phyloP scores from a whole-genome alignment of 2,329 filamentous ascomycete species.

The Pseudogymnoascus sp. region DNA sequence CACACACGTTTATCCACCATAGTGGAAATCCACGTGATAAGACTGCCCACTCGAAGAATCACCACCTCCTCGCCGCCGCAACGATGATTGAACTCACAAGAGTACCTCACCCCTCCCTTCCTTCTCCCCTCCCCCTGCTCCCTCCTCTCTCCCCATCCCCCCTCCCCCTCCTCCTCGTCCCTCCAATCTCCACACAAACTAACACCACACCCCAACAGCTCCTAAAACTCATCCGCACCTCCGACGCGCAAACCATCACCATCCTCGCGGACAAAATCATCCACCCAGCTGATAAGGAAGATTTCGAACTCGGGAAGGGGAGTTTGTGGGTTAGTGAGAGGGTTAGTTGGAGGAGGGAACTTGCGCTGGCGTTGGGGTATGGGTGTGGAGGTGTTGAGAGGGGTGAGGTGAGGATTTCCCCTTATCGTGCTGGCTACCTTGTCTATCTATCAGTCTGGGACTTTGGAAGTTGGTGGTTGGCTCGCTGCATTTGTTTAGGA shows the following conservation, averaged over 20 bases:
- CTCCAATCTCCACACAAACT: neutral
- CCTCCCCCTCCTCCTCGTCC: neutral
- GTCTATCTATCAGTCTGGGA: no score
- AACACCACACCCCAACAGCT: neutral
- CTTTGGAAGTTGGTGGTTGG: neutral
- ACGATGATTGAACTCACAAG: no score
- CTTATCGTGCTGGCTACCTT: no score
- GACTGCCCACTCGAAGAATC: no score
- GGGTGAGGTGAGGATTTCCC: slow-evolving; percentile 34
- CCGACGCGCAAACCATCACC: neutral
- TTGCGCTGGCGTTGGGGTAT: neutral
- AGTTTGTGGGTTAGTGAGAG: neutral
- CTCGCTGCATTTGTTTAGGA: neutral
- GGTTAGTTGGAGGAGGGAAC: neutral
- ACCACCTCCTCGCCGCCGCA: no score
- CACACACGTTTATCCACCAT: no score
- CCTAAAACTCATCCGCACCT: neutral
- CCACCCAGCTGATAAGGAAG: neutral
- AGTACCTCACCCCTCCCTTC: no score
- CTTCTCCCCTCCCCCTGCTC: neutral
- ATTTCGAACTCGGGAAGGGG: neutral
- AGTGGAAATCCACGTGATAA: no score
- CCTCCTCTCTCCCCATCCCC: neutral
- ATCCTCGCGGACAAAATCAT: neutral
- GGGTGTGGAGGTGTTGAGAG: neutral